Conservation (phyloP, 495 filamentous ascomycete genomes). For the Penicillium crystallinum region DNA sequence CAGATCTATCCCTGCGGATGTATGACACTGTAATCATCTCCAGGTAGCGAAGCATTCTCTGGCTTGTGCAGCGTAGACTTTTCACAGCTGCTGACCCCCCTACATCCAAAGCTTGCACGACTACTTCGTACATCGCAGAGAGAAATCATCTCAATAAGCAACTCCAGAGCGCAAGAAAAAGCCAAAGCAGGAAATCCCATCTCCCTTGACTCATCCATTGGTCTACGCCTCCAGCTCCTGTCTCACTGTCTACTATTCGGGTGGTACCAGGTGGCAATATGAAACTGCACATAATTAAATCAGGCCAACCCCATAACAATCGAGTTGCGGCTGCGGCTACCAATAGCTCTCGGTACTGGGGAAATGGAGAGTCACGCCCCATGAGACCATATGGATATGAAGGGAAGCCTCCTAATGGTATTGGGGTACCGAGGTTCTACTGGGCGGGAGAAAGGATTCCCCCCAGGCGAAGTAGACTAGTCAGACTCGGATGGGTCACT, state of each 20-base stretch:
- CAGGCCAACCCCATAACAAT: not conserved
- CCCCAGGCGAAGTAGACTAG: not conserved
- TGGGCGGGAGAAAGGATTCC: not conserved
- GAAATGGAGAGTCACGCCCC: not conserved
- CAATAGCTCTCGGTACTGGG: not conserved
- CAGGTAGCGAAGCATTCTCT: conserved; percentile 17
- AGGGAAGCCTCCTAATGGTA: not conserved
- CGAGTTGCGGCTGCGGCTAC: not conserved
- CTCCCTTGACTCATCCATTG: not conserved
- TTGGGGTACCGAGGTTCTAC: conserved; percentile 1
- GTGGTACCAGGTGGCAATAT: conserved; percentile 19
- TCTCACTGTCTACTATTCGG: conserved; percentile 11
- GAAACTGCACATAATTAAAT: conserved; percentile 6
- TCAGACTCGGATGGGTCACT: not conserved
- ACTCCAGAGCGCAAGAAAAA: not conserved
- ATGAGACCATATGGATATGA: not conserved
- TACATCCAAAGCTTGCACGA: conserved; percentile 6
- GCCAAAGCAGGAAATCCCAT: not conserved
- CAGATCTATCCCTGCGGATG: conserved; percentile 12
- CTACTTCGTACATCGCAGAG: not conserved
- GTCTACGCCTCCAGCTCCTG: not conserved
- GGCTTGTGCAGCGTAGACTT: conserved; percentile 10
- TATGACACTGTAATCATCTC: conserved; percentile 20
- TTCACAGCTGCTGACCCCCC: conserved; percentile 12
- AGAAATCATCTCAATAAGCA: conserved; percentile 2